Evolutionary conservation across 2,329 filamentous ascomycete species (phyloP).

Genomic region (Alternaria sp.): DNA sequence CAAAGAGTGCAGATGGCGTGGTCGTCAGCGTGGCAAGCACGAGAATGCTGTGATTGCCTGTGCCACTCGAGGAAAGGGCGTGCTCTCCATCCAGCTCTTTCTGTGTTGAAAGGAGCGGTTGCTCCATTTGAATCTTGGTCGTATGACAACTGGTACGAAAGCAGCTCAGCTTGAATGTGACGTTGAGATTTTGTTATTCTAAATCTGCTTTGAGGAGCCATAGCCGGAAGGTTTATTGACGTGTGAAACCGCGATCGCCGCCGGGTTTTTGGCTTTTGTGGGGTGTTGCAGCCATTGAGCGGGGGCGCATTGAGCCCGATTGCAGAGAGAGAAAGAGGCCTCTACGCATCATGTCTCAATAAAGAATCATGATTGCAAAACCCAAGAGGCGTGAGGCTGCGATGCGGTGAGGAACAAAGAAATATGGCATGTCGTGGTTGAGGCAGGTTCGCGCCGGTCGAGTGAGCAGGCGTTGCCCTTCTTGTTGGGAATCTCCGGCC

Average conservation of each 20-base stretch:
- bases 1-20: not conserved
- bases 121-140: not conserved
- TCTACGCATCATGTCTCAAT: not conserved
- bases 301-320: constrained; percentile 8
- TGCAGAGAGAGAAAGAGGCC: not conserved
- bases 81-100: constrained; percentile 1
- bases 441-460: constrained; percentile 25
- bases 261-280: constrained; percentile 7
- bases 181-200: not conserved
- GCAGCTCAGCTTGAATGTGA: constrained; percentile 5
- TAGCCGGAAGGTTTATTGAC: constrained; percentile 17
- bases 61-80: constrained; percentile 2
- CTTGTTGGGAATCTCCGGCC: constrained; percentile 35
- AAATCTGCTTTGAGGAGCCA: constrained; percentile 7
- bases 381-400: not conserved
- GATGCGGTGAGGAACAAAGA: constrained; percentile 1
- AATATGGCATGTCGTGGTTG: constrained; percentile 9
- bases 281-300: not conserved
- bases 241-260: constrained; percentile 18
- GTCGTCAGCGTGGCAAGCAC: constrained; percentile 13
- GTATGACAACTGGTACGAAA: constrained; percentile 8
- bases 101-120: not conserved
- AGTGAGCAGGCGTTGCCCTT: constrained; percentile 39
- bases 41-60: constrained; percentile 12
- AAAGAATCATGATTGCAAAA: not conserved